phyloP scores from a whole-genome alignment of 805 yeast genomes.

The Lipomyces mesembrius region DNA sequence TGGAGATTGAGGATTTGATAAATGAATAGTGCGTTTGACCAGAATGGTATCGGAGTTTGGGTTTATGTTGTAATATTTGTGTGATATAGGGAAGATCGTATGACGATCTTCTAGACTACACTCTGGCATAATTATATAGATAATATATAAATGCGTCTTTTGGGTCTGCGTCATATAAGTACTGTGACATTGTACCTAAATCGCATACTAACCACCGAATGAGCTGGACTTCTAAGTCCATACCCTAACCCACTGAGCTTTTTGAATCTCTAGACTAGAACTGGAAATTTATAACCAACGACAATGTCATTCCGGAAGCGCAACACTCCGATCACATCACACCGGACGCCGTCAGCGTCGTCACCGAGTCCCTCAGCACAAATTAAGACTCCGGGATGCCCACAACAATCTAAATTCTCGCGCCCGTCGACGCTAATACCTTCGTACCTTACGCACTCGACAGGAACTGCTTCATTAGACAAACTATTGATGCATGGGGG shows the following conservation, averaged over 20 bases:
- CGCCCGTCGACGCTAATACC: slow-evolving; percentile 64
- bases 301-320: slow-evolving; percentile 31
- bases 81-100: neutral
- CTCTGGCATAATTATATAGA: neutral
- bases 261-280: no score
- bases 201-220: no score
- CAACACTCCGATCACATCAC: slow-evolving; percentile 11
- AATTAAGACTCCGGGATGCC: neutral
- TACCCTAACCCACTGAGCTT: neutral
- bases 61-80: neutral
- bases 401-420: slow-evolving; percentile 11
- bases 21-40: neutral
- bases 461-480: slow-evolving; percentile 81
- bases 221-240: no score
- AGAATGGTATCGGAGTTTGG: neutral
- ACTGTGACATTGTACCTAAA: no score
- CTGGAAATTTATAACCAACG: no score
- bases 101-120: neutral
- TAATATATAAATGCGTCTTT: neutral
- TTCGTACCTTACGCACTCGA: slow-evolving; percentile 75
- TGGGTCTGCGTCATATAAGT: no score
- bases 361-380: neutral
- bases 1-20: slow-evolving; percentile 5
- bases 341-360: neutral
- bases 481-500: slow-evolving; percentile 79